Conservation (phyloP, 306 rosid species). For the Sophora flavescens region DNA sequence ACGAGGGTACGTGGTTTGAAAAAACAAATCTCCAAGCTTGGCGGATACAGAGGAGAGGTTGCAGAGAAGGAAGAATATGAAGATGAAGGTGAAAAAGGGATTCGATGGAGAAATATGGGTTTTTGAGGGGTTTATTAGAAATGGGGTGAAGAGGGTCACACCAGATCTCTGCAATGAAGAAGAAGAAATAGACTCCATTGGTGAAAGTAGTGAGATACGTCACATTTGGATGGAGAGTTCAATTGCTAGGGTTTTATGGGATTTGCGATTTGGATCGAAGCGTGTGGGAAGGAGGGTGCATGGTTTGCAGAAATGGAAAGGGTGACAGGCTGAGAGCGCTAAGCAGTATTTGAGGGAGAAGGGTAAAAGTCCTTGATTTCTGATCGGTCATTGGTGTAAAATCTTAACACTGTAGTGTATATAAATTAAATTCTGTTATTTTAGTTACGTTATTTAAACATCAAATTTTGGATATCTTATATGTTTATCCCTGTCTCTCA, state of each 20-base stretch:
- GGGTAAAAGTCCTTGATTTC: too few species aligned
- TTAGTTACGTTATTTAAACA: too few species aligned
- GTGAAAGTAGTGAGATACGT: background rate
- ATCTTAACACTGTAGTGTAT: too few species aligned
- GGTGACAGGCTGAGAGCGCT: background rate
- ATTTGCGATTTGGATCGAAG: conserved; percentile 4
- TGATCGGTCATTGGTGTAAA: too few species aligned
- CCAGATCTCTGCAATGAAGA: conserved; percentile 46
- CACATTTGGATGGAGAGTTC: conserved; percentile 35
- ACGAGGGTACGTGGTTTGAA: conserved; percentile 48
- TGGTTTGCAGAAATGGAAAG: background rate
- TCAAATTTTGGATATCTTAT: too few species aligned
- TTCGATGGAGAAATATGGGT: conserved; percentile 15
- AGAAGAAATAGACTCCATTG: conserved; percentile 53
- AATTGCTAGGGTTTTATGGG: conserved; percentile 32
- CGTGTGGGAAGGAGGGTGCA: too few species aligned
- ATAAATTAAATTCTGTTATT: too few species aligned
- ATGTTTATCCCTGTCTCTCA: too few species aligned
- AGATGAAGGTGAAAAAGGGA: conserved; percentile 13
- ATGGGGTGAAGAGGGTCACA: background rate
- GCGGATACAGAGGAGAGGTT: conserved; percentile 25
- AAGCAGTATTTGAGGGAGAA: too few species aligned
- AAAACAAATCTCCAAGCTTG: conserved; percentile 6
- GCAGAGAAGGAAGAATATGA: conserved; percentile 44
- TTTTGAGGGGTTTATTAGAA: conserved; percentile 36